Evolutionary conservation across 176 grass and related monocot species (phyloP), one percentile per base, ranked within the genome.

Genomic region (Calamus simplicifolius): DNA sequence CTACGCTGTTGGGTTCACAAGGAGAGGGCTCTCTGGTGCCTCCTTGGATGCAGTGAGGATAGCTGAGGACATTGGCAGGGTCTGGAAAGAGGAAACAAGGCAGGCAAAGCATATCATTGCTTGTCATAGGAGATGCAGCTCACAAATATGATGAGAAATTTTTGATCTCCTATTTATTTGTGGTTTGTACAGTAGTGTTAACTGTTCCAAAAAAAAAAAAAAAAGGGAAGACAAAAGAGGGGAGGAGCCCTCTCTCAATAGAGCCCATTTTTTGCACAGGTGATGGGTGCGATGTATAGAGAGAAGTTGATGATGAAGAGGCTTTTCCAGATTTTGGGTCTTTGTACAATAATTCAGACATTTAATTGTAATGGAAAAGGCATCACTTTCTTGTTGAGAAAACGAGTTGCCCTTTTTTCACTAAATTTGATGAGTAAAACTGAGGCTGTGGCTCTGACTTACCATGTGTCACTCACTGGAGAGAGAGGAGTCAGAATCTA

Each of bases 1-100:
- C 5, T 82, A 82, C 62, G 29, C 68, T 15, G 79, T 72, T 59
- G 79, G 79, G 50, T 82, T 82, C 58, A 52, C 80, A 51, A 72
- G 53, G 38, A 82, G 73, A 68, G 80, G 80, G 27, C 73, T 82
- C 35, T 58, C 80, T 12, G 73, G 80, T 12, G 68, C 62, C 8
- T 60, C 73, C 0, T 51, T 69, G 51, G 68, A 77, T 19, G 80
- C 80, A 12, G 50, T 58, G 35, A 61, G 29, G 21, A 70, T 77
- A 50, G 80, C 80, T 27, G 65, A 57, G 64, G 61, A 82, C 58
- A 75, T 82, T 48, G 72, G 49, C 30, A 55, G 49, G 56, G 64
- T 73, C 5, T 82, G 80, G 80, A 62, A 49, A 30, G 31, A 67
- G 52, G 73, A 82, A 59, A 77, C 79, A 4, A 71, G 57, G 28